Conservation (phyloP, 345 rosid genomes). For the Nasturtium officinale region DNA sequence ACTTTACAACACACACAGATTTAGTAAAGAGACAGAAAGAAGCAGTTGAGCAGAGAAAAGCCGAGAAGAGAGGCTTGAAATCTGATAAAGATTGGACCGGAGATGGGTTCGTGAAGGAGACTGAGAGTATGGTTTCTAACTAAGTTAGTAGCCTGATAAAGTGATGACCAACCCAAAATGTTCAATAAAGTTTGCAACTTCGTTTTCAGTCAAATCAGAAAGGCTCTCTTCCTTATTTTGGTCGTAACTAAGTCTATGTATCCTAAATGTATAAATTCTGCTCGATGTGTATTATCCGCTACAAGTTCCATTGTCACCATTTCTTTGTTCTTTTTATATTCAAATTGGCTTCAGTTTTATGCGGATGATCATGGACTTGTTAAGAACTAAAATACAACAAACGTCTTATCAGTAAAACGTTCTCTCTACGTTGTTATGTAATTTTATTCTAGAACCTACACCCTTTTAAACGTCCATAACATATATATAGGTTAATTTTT, state of each 20-base stretch:
- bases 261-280: slow-evolving; percentile 3
- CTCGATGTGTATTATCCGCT: background rate
- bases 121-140: slow-evolving; percentile 96
- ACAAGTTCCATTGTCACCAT: background rate
- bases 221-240: slow-evolving; percentile 1
- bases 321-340: background rate
- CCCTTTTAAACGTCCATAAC: too few species aligned
- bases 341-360: background rate
- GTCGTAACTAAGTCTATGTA: background rate
- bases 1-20: slow-evolving; percentile 92
- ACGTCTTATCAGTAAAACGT: too few species aligned
- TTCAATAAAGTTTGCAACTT: slow-evolving; percentile 16
- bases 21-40: slow-evolving; percentile 79
- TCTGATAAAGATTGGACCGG: slow-evolving; percentile 99
- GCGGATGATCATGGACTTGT: background rate
- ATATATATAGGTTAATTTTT: too few species aligned
- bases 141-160: slow-evolving; percentile 39
- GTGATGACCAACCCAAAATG: slow-evolving; percentile 17
- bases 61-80: slow-evolving; percentile 69
- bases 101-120: slow-evolving; percentile 92
- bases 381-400: too few species aligned
- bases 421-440: too few species aligned
- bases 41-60: slow-evolving; percentile 81
- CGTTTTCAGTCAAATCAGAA: background rate
- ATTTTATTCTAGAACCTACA: too few species aligned